These are phyloP conservation scores for Hypholoma sublateritium DNA, from an alignment of 768 basidiomycete genomes.

Conservation along the genomic window DNA sequence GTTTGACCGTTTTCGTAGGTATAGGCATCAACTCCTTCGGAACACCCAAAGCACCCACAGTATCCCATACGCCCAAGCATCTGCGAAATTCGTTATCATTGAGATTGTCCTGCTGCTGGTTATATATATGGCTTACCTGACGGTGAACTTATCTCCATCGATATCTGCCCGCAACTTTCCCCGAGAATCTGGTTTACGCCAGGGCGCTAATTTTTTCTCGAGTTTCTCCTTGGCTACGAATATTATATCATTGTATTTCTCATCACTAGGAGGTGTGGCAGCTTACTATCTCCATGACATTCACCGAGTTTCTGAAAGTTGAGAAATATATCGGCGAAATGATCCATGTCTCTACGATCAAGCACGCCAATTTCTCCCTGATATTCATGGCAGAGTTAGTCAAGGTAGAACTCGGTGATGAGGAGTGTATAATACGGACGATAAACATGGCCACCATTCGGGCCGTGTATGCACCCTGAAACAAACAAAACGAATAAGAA, in stretches of 20 bases:
- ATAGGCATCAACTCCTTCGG: constrained; percentile 60
- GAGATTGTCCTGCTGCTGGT: not conserved
- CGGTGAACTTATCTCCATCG: constrained; percentile 48
- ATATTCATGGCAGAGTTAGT: not conserved
- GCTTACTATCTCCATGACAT: constrained; percentile 25
- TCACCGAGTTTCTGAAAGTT: constrained; percentile 64
- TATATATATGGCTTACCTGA: constrained; percentile 48
- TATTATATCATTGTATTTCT: not conserved
- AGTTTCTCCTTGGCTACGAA: constrained; percentile 38
- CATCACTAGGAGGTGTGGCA: not conserved
- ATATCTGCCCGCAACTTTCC: constrained; percentile 54
- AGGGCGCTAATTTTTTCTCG: constrained; percentile 47
- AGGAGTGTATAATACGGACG: constrained; percentile 32
- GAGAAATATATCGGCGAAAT: constrained; percentile 64
- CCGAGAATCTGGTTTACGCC: constrained; percentile 49
- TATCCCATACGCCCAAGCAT: constrained; percentile 76
- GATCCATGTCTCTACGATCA: constrained; percentile 69
- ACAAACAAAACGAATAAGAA: not conserved
- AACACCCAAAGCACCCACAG: constrained; percentile 71
- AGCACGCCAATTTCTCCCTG: constrained; percentile 74
- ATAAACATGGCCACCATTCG: constrained; percentile 74
- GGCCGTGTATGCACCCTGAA: constrained; percentile 73
- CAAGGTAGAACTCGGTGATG: not conserved
- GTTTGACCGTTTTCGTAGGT: constrained; percentile 40
- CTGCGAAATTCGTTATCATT: constrained; percentile 27